Conservation (phyloP, 1,284 basidiomycete species). For the Moniliophthora roreri region DNA sequence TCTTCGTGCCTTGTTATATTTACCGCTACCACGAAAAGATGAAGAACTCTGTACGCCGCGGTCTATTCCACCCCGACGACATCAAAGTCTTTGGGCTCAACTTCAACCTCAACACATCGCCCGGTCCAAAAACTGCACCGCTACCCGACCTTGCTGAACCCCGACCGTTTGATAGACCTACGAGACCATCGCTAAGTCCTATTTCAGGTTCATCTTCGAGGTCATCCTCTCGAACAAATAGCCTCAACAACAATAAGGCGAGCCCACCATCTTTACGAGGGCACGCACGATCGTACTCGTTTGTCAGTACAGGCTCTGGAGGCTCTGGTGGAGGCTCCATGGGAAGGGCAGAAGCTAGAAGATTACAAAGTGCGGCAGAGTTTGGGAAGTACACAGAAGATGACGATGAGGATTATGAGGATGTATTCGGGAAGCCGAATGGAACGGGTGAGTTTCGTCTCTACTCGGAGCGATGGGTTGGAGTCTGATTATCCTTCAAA, state of each 20-base stretch:
- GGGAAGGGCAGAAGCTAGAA: slow-evolving; percentile 60
- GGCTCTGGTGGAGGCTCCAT: slow-evolving; percentile 49
- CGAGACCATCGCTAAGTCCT: background rate
- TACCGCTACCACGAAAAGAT: no score
- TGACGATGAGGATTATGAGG: slow-evolving; percentile 86
- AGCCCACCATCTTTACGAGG: slow-evolving; percentile 13
- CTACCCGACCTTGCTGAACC: slow-evolving; percentile 3
- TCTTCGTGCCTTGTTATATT: no score
- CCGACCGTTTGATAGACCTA: background rate
- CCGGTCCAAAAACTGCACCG: slow-evolving; percentile 31
- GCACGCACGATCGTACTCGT: slow-evolving; percentile 58
- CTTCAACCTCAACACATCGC: slow-evolving; percentile 30
- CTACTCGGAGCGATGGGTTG: slow-evolving; percentile 6
- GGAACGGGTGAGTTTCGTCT: slow-evolving; percentile 51
- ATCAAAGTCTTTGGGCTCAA: slow-evolving; percentile 68
- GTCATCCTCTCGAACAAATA: background rate
- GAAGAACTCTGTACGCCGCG: slow-evolving; percentile 68
- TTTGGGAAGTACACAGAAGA: slow-evolving; percentile 85
- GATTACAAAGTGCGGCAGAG: slow-evolving; percentile 53
- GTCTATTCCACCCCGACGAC: slow-evolving; percentile 86
- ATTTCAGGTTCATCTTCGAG: background rate
- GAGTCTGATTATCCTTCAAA: slow-evolving; percentile 23
- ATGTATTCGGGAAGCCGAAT: slow-evolving; percentile 81
- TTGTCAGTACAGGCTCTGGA: slow-evolving; percentile 39
- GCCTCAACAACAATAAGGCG: background rate